Percentiles rank a stretch among this genome's conserved stretches.
phyloP scores from a whole-genome alignment of 225 moss, liverwort and hornwort species.

The Straminergon stramineum region DNA sequence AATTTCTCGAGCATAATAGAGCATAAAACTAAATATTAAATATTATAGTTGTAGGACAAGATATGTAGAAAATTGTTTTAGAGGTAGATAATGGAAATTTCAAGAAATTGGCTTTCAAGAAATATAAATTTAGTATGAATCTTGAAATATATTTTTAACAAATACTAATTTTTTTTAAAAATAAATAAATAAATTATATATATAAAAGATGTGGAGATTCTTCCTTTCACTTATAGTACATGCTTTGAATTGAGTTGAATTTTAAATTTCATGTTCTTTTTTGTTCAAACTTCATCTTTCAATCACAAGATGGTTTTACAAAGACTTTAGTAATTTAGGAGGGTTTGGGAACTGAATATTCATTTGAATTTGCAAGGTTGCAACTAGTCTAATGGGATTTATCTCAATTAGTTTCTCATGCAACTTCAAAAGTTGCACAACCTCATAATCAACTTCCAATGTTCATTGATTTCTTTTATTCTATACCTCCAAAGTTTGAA shows the following conservation, averaged over 20 bases:
- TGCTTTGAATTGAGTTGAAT: not conserved
- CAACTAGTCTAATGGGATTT: not conserved
- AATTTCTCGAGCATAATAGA: not conserved
- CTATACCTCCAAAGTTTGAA: not conserved
- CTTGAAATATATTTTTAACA: no score
- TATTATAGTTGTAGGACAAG: not conserved
- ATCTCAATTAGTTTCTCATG: not conserved
- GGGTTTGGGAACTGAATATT: no score
- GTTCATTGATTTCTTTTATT: not conserved
- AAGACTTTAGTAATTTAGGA: not conserved
- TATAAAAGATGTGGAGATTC: fast-evolving
- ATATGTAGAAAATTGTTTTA: fast-evolving
- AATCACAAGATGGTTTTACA: not conserved
- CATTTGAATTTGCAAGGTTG: not conserved
- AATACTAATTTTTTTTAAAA: not conserved
- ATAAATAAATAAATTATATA: no score
- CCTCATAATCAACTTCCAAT: not conserved
- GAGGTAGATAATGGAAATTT: fast-evolving
- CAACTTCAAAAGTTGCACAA: not conserved
- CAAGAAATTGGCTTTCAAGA: not conserved
- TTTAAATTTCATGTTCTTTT: not conserved
- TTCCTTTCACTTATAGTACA: fast-evolving
- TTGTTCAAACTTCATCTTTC: not conserved
- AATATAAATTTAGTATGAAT: not conserved
- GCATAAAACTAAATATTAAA: not conserved